phyloP scores from a whole-genome alignment of 2,329 filamentous ascomycete species.

The Cephalotrichum gorgonifer region DNA sequence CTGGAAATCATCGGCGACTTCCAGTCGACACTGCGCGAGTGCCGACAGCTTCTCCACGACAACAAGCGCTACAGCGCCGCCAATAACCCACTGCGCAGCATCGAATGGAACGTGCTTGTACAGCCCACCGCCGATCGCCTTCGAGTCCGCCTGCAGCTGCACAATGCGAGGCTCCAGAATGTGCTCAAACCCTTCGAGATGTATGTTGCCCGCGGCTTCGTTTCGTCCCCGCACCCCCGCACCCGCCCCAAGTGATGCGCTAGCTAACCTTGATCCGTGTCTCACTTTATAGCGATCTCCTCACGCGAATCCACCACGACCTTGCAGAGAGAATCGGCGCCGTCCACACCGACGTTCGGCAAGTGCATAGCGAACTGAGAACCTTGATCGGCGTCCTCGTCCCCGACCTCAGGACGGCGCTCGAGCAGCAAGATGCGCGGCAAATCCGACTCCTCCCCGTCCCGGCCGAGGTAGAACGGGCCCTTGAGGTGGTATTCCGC shows the following conservation, averaged over 20 bases:
- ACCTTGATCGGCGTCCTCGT: slow-evolving; percentile 12
- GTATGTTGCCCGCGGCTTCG: slow-evolving; percentile 13
- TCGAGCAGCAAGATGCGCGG: slow-evolving; percentile 8
- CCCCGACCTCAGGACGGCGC: slow-evolving; percentile 10
- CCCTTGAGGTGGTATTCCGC: slow-evolving; percentile 14
- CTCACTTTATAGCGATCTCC: slow-evolving; percentile 17
- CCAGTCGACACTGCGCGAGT: slow-evolving; percentile 19
- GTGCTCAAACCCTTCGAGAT: slow-evolving; percentile 25
- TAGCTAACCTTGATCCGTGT: neutral
- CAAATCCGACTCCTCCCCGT: slow-evolving; percentile 7
- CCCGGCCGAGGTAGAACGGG: slow-evolving; percentile 13
- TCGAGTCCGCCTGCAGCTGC: slow-evolving; percentile 19
- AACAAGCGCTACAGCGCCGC: slow-evolving; percentile 18
- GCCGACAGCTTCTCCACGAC: slow-evolving; percentile 15
- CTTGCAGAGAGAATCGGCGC: slow-evolving; percentile 7
- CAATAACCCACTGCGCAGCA: slow-evolving; percentile 17
- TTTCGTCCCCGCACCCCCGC: neutral
- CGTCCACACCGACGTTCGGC: slow-evolving; percentile 11
- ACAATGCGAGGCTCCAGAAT: slow-evolving; percentile 22
- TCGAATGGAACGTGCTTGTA: slow-evolving; percentile 25
- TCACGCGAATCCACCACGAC: slow-evolving; percentile 15
- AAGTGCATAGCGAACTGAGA: slow-evolving; percentile 9
- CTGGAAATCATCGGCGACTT: slow-evolving; percentile 20
- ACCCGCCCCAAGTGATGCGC: neutral
- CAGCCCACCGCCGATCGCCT: slow-evolving; percentile 21